A percentile compares a stretch with the other conserved stretches of the same genome.
These are phyloP conservation scores for Lactifluus pinguis DNA, from an alignment of 768 basidiomycete species.

Conservation along the genomic window DNA sequence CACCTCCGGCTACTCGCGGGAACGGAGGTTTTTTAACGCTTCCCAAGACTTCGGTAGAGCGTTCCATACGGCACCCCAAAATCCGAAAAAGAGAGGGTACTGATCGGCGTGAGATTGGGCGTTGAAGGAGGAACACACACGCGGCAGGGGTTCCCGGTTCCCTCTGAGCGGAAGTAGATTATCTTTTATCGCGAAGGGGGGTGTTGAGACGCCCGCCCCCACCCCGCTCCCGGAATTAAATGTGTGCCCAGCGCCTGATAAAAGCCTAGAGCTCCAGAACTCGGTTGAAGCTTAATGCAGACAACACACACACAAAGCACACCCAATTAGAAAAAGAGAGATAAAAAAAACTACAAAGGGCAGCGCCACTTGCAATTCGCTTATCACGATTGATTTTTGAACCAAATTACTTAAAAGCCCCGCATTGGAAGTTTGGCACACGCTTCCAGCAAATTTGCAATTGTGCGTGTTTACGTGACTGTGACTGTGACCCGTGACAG, in stretches of 20 bases:
- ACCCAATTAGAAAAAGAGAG: background rate
- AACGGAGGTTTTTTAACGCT: background rate
- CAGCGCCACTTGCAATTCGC: background rate
- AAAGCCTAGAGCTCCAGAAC: background rate
- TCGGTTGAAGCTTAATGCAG: background rate
- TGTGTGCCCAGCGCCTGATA: background rate
- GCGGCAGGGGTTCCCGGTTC: background rate
- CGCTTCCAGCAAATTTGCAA: background rate
- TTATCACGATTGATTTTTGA: too few species aligned
- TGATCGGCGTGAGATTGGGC: slow-evolving; percentile 13
- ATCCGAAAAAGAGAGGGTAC: slow-evolving; percentile 11
- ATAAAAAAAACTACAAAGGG: background rate
- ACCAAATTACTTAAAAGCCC: too few species aligned
- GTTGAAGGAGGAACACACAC: background rate
- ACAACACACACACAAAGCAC: background rate
- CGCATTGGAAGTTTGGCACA: too few species aligned
- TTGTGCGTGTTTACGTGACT: background rate
- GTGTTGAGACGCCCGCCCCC: background rate
- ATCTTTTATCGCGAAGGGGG: background rate
- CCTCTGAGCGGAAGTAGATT: background rate
- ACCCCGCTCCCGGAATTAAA: background rate
- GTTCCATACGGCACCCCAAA: slow-evolving; percentile 15
- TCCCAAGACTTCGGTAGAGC: slow-evolving; percentile 2
- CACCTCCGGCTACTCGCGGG: slow-evolving; percentile 5
- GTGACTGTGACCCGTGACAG: too few species aligned